A percentile compares a stretch with the other conserved stretches of the same genome.
Conservation (phyloP, 192 early-diverging fungal species). For the Gaertneriomyces sp. region DNA sequence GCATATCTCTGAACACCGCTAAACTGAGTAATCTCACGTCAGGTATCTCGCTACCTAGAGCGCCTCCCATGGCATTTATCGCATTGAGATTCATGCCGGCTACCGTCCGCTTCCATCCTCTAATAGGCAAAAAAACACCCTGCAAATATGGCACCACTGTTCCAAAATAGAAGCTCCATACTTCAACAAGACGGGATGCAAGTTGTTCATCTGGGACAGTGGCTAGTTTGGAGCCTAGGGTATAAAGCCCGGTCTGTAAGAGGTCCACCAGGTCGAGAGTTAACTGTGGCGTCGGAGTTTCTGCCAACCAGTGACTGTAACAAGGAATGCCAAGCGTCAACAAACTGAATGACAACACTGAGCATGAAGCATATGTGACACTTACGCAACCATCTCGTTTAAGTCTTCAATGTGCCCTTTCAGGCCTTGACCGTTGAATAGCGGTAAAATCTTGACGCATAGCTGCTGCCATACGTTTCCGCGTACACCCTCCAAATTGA, state of each 20-base stretch:
- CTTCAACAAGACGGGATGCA: slow-evolving; percentile 63
- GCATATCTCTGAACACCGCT: slow-evolving; percentile 61
- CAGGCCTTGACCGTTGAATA: slow-evolving; percentile 84
- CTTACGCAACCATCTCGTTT: slow-evolving; percentile 72
- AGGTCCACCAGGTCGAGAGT: slow-evolving; percentile 59
- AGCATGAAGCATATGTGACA: slow-evolving; percentile 1
- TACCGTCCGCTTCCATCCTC: slow-evolving; percentile 6
- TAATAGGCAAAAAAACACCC: slow-evolving; percentile 74
- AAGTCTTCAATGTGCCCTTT: slow-evolving; percentile 79
- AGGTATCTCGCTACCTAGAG: slow-evolving; percentile 42
- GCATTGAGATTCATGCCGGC: too few relatives aligned
- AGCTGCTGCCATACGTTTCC: slow-evolving; percentile 64
- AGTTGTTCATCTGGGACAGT: slow-evolving; percentile 64
- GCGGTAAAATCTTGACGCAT: slow-evolving; percentile 68
- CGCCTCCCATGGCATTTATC: slow-evolving; percentile 5
- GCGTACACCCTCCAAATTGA: not conserved
- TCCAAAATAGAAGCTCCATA: slow-evolving; percentile 79
- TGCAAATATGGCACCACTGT: slow-evolving; percentile 83
- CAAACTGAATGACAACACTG: not conserved
- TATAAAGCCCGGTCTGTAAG: slow-evolving; percentile 60
- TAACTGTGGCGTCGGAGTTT: slow-evolving; percentile 15
- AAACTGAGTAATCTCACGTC: slow-evolving; percentile 63
- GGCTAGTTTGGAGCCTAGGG: slow-evolving; percentile 62
- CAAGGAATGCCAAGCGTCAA: slow-evolving; percentile 7
- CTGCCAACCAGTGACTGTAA: not conserved